A percentile compares a stretch with the other conserved stretches of the same genome.
phyloP scores from a whole-genome alignment of 1,284 basidiomycete species.

The Ceratobasidium sp. region DNA sequence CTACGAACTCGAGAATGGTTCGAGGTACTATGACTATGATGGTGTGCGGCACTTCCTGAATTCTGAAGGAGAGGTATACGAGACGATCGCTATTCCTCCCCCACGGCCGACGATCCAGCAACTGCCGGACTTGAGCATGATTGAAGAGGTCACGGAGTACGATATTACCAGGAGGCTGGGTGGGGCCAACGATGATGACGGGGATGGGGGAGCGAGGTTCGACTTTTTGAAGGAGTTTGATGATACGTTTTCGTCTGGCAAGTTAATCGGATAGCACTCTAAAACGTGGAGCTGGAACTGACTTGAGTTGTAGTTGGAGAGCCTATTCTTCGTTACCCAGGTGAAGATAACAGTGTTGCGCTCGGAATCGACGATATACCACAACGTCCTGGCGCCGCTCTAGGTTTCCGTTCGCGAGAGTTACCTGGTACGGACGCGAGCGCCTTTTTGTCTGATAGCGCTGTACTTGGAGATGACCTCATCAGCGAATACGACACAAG shows the following conservation, averaged over 20 bases:
- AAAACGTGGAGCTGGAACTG: background rate
- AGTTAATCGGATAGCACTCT: background rate
- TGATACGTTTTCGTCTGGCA: constrained; percentile 29
- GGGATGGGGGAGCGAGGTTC: background rate
- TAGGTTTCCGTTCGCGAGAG: constrained; percentile 29
- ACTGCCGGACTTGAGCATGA: constrained; percentile 28
- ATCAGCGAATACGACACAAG: background rate
- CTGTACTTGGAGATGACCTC: background rate
- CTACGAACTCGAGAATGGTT: constrained; percentile 38
- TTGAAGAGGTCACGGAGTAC: constrained; percentile 35
- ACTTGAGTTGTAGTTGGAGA: constrained; percentile 6
- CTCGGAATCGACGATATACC: constrained; percentile 30
- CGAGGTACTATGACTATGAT: constrained; percentile 33
- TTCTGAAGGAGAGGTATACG: constrained; percentile 35
- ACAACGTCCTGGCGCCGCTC: constrained; percentile 39
- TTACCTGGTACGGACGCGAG: background rate
- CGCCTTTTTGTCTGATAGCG: constrained; percentile 26
- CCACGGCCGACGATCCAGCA: constrained; percentile 34
- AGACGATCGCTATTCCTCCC: constrained; percentile 29
- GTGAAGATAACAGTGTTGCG: background rate
- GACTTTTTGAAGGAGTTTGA: constrained; percentile 28
- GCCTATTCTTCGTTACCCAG: constrained; percentile 1
- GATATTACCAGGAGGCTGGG: constrained; percentile 32
- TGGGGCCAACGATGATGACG: constrained; percentile 9
- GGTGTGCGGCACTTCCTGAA: constrained; percentile 32